phyloP scores from a whole-genome alignment of 805 yeast species.

The Pichia thaimueangensis region DNA sequence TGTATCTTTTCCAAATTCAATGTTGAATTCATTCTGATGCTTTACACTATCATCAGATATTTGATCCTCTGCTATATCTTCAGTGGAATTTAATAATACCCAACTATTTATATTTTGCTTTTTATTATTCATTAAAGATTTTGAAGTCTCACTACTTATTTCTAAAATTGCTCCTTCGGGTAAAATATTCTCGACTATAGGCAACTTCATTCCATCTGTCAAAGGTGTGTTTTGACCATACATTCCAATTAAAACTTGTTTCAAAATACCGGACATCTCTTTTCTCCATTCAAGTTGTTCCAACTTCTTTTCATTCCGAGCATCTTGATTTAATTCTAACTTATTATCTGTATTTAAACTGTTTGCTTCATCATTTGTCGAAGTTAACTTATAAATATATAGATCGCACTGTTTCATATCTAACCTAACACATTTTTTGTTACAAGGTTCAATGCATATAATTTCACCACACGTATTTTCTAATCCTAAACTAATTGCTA shows the following conservation, averaged over 20 bases:
- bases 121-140: not conserved
- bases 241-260: constrained; percentile 9
- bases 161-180: constrained; percentile 58
- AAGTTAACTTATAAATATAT: constrained; percentile 47
- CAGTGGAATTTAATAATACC: constrained; percentile 27
- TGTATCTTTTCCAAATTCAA: constrained; percentile 48
- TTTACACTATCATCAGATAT: not conserved
- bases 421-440: constrained; percentile 7
- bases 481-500: constrained; percentile 52
- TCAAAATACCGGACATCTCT: constrained; percentile 18
- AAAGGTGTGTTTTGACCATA: constrained; percentile 27
- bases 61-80: constrained; percentile 10
- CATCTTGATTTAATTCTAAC: not conserved
- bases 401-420: constrained; percentile 8
- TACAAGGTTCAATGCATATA: constrained; percentile 38
- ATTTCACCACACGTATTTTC: constrained; percentile 46
- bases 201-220: constrained; percentile 48
- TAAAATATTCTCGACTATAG: constrained; percentile 38
- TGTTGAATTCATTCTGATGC: too few relatives aligned
- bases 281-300: constrained; percentile 27
- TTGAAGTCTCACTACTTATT: not conserved
- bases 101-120: constrained; percentile 12
- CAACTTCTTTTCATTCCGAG: constrained; percentile 19
- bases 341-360: not conserved
- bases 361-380: constrained; percentile 29